Evolutionary conservation across 2,329 filamentous ascomycete genomes (phyloP), one percentile per base, ranked within the genome.

Genomic region (Penicillium brevicompactum): DNA sequence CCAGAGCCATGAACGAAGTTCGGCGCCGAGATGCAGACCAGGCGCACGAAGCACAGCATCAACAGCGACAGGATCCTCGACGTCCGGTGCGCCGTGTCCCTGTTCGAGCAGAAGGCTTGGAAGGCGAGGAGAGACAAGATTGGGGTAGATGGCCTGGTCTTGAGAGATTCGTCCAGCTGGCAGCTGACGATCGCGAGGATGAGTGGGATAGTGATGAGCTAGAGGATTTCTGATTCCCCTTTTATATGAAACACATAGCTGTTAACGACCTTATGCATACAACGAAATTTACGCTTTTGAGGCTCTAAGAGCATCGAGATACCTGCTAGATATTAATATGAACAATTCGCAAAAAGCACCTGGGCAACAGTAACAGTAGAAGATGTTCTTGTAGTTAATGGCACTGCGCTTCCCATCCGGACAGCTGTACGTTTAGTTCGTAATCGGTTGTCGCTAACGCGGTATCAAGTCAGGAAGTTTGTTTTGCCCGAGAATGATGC

Each of bases 171-270:
- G 61, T 84, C 34, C 74, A 79, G 41, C 68, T 84, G 53, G 82
- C 80, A 5, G 66, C 73, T 52, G 73, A 80, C 49, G 82, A 85
- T 56, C 75, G 79, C 41, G 82, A 85, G 67, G 82, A 84, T 60
- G 82, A 78, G 55, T 85, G 82, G 82, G 81, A 84, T 58, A 84
- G 81, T 58, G 82, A 85, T 64, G 82, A 84, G 62, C 59, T 84
- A 48, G 80, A 82, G 16, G 78, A 78, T 42, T 41, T 41, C 7
- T 41, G 16, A 41, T 18, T 41, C 85, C 42, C 79, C 76, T 31
- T 83, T 83, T 55, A n/a, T 14, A 37, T 13, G 7, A n/a, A n/a
- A n/a, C 13, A 37, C 13, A 7, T n/a, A 6, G 34, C 4, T n/a
- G 13, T 37, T 37, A 16, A 34, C n/a, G 34, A 37, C 34, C n/a